Evolutionary conservation across 169 alveolate genomes (phyloP).

Genomic region (Cryptosporidium ryanae): DNA sequence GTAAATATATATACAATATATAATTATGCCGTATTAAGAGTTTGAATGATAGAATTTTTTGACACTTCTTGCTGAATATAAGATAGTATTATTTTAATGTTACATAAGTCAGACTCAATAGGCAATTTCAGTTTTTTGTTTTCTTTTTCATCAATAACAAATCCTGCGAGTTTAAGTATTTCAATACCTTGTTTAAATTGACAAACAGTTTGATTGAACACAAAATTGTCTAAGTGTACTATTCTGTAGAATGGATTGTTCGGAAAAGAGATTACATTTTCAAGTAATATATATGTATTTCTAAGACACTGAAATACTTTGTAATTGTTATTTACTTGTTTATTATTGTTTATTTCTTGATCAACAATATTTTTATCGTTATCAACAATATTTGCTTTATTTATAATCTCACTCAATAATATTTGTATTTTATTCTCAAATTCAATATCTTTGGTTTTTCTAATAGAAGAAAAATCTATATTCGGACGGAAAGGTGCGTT

Average conservation of each 20-base stretch:
- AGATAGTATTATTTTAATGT: constrained; percentile 10
- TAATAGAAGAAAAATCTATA: constrained; percentile 25
- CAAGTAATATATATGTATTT: constrained; percentile 15
- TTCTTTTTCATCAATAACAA: constrained; percentile 30
- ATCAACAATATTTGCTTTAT: not conserved
- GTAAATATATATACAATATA: no score
- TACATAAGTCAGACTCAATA: constrained; percentile 13
- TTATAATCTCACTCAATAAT: not conserved
- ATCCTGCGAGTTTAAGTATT: constrained; percentile 50
- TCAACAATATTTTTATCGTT: not conserved
- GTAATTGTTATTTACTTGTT: not conserved
- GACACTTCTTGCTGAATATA: constrained; percentile 36
- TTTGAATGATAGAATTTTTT: not conserved
- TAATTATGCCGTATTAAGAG: no score
- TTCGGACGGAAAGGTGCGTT: constrained; percentile 32
- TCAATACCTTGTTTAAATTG: constrained; percentile 33
- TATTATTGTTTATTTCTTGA: not conserved
- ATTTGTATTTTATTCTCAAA: not conserved
- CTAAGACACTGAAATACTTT: constrained; percentile 18
- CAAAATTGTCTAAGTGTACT: constrained; percentile 19
- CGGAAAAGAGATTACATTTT: constrained; percentile 39
- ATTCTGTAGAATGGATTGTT: constrained; percentile 28
- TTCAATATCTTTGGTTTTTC: constrained; percentile 2
- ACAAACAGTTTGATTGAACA: constrained; percentile 30
- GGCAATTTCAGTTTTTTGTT: constrained; percentile 17